These are phyloP conservation scores for Lepraria neglecta DNA, from an alignment of 495 filamentous ascomycete species.

Conservation along the genomic window DNA sequence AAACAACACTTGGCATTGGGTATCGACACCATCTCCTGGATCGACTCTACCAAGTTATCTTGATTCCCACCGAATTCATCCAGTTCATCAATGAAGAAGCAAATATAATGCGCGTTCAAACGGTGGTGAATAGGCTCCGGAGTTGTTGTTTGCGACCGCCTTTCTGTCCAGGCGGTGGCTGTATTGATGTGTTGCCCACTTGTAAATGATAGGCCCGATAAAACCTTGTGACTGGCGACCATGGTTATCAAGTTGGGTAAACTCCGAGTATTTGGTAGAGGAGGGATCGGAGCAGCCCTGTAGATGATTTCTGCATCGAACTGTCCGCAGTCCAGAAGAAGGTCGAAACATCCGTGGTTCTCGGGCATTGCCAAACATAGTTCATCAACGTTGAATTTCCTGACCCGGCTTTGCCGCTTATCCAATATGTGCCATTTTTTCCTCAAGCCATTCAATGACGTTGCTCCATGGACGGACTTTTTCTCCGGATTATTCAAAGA, in stretches of 20 bases:
- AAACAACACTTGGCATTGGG: conserved; percentile 8
- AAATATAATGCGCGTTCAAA: neutral
- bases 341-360: conserved; percentile 21
- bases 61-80: conserved; percentile 14
- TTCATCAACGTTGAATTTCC: conserved; percentile 40
- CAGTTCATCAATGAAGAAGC: conserved; percentile 16
- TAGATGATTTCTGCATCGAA: conserved; percentile 36
- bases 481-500: conserved; percentile 9
- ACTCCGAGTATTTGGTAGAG: conserved; percentile 37
- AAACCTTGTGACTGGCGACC: neutral
- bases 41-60: neutral
- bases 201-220: no score
- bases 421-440: conserved; percentile 33
- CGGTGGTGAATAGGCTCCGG: neutral
- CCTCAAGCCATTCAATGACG: conserved; percentile 33
- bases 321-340: conserved; percentile 44
- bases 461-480: conserved; percentile 8
- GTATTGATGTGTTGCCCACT: no score
- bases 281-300: conserved; percentile 39
- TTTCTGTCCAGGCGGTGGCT: conserved; percentile 7
- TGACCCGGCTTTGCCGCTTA: conserved; percentile 31
- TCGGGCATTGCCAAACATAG: conserved; percentile 24
- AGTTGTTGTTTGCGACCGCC: neutral
- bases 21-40: neutral
- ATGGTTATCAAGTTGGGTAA: neutral